A percentile compares a stretch with the other conserved stretches of the same genome.
phyloP scores from a whole-genome alignment of 2,329 filamentous ascomycete genomes.

The Pseudocercospora eumusae region DNA sequence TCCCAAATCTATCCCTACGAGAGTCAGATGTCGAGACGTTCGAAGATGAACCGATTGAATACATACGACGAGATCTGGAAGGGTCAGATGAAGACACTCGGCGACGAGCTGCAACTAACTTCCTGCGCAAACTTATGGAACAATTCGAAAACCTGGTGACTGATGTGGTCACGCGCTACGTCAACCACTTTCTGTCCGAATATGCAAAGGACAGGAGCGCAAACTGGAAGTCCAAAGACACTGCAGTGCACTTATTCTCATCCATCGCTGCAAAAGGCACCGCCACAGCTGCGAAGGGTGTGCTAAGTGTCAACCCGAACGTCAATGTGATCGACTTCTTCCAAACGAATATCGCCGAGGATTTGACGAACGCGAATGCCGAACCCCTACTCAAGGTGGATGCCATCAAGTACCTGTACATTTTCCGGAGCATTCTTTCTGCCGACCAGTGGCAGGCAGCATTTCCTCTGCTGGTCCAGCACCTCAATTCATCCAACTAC shows the following conservation, averaged over 20 bases:
- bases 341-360: slow-evolving; percentile 85
- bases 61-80: slow-evolving; percentile 91
- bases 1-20: slow-evolving; percentile 87
- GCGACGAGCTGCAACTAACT: slow-evolving; percentile 89
- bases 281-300: slow-evolving; percentile 82
- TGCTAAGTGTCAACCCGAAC: slow-evolving; percentile 75
- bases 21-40: slow-evolving; percentile 95
- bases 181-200: slow-evolving; percentile 75
- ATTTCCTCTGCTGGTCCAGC: slow-evolving; percentile 86
- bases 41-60: slow-evolving; percentile 98
- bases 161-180: slow-evolving; percentile 81
- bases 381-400: slow-evolving; percentile 93
- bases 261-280: slow-evolving; percentile 90
- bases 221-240: slow-evolving; percentile 98
- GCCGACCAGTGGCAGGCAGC: slow-evolving; percentile 89
- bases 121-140: slow-evolving; percentile 83
- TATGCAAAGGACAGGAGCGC: slow-evolving; percentile 66
- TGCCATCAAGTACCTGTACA: slow-evolving; percentile 96
- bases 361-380: slow-evolving; percentile 71
- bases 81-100: slow-evolving; percentile 95
- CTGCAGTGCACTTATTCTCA: slow-evolving; percentile 93
- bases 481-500: slow-evolving; percentile 85
- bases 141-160: slow-evolving; percentile 87
- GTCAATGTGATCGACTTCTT: slow-evolving; percentile 93
- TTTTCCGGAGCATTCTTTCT: slow-evolving; percentile 91